Evolutionary conservation across 2,329 filamentous ascomycete genomes (phyloP).

Genomic region (Verticillium nonalfalfae): DNA sequence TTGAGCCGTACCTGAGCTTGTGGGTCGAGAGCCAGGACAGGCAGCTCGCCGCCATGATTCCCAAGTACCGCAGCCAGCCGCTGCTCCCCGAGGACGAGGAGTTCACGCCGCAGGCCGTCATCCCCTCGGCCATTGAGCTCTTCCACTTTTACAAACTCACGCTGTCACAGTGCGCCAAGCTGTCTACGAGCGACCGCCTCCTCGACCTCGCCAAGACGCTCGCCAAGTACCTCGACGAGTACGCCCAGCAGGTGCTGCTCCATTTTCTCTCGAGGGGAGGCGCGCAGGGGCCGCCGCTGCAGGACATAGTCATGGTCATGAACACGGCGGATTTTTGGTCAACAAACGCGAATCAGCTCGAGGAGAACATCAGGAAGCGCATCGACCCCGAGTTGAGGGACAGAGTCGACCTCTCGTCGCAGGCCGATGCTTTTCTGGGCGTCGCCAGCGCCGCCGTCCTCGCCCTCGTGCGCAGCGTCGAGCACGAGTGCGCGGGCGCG

Average conservation of each 20-base stretch:
- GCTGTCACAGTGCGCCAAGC: conserved; percentile 88
- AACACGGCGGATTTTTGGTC: conserved; percentile 99
- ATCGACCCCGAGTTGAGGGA: conserved; percentile 73
- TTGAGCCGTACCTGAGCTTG: conserved; percentile 92
- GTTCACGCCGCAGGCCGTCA: conserved; percentile 83
- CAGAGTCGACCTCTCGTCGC: conserved; percentile 82
- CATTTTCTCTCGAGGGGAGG: conserved; percentile 57
- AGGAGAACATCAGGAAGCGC: conserved; percentile 87
- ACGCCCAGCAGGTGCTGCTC: conserved; percentile 86
- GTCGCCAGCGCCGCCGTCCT: conserved; percentile 86
- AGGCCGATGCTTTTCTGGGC: conserved; percentile 91
- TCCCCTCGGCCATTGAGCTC: conserved; percentile 88
- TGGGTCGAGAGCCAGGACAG: conserved; percentile 97
- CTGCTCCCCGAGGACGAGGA: conserved; percentile 81
- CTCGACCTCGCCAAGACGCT: conserved; percentile 80
- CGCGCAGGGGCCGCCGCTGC: conserved; percentile 47
- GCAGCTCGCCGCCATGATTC: conserved; percentile 76
- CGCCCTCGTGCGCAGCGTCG: conserved; percentile 76
- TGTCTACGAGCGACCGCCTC: conserved; percentile 84
- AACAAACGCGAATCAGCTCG: conserved; percentile 82
- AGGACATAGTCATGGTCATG: conserved; percentile 78
- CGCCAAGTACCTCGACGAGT: conserved; percentile 90
- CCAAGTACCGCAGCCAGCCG: conserved; percentile 78
- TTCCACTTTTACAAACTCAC: conserved; percentile 96
- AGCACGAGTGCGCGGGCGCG: conserved; percentile 72